Conservation (phyloP, 1,139 yeast species). For the Saccharomyces pastorianus region DNA sequence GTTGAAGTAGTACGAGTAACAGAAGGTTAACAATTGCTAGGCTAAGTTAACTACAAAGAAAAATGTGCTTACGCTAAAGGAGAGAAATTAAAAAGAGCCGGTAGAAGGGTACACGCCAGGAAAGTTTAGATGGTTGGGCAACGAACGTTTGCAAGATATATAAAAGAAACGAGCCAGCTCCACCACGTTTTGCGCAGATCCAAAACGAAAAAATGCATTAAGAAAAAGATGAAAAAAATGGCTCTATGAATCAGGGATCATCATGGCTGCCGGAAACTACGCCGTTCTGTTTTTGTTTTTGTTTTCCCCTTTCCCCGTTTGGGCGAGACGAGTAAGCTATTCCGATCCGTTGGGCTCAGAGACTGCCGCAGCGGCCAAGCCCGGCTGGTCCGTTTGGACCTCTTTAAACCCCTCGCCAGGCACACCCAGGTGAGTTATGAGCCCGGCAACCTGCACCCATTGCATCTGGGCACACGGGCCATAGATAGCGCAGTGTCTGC, state of each 20-base stretch:
- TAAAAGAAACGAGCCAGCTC: not conserved
- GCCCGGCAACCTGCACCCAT: not conserved
- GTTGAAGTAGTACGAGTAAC: not conserved
- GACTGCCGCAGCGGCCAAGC: not conserved
- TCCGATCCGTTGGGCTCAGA: slow-evolving; percentile 1
- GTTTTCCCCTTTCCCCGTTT: not conserved
- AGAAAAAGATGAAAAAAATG: not conserved
- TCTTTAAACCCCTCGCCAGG: not conserved
- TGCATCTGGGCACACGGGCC: not conserved
- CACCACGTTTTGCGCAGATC: not conserved
- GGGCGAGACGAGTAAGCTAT: not conserved
- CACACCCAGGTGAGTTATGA: not conserved
- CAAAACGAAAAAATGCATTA: not conserved
- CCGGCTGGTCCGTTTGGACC: not conserved
- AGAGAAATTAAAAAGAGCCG: not conserved
- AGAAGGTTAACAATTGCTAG: not conserved
- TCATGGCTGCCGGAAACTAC: not conserved
- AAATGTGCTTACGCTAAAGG: not conserved
- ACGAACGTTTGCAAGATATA: not conserved
- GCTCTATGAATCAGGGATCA: slow-evolving; percentile 1
- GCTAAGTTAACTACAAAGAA: not conserved
- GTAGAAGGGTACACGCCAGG: not conserved
- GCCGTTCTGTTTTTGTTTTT: not conserved
- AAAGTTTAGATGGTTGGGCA: not conserved
- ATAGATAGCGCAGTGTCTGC: not conserved